A percentile compares a stretch with the other conserved stretches of the same genome.
These are phyloP conservation scores for Agrocybe pediades DNA, from an alignment of 768 basidiomycete species.

Conservation along the genomic window DNA sequence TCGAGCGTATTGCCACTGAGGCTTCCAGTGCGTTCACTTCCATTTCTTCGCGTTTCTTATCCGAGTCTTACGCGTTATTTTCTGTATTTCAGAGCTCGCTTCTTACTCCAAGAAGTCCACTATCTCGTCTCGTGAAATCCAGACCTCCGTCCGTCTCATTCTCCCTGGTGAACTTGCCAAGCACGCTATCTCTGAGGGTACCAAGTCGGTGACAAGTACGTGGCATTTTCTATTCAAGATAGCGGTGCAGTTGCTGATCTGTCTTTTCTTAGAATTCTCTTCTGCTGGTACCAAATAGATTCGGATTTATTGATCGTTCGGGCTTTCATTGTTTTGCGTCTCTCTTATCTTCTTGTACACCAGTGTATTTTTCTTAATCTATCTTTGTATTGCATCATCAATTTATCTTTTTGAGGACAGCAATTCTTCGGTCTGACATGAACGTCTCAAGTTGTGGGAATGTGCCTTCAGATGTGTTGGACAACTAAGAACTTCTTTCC, in stretches of 20 bases:
- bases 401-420: conserved; percentile 8
- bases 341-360: conserved; percentile 24
- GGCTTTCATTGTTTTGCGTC: conserved; percentile 13
- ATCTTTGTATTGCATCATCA: conserved; percentile 15
- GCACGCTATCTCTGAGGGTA: conserved; percentile 97
- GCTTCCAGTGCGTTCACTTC: conserved; percentile 69
- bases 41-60: not conserved
- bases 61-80: conserved; percentile 5
- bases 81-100: conserved; percentile 71
- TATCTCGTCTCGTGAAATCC: conserved; percentile 97
- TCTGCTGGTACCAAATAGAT: conserved; percentile 59
- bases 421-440: not conserved
- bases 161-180: conserved; percentile 97
- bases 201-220: conserved; percentile 59
- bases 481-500: no score
- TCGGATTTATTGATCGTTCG: conserved; percentile 5
- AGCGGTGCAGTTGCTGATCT: not conserved
- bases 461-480: not conserved
- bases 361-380: conserved; percentile 27
- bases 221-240: conserved; percentile 1
- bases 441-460: not conserved
- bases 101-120: conserved; percentile 99
- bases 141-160: conserved; percentile 93
- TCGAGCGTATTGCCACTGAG: conserved; percentile 88
- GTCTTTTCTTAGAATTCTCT: conserved; percentile 47